Evolutionary conservation across 306 rosid genomes (phyloP).

Genomic region (Echinosophora koreensis): DNA sequence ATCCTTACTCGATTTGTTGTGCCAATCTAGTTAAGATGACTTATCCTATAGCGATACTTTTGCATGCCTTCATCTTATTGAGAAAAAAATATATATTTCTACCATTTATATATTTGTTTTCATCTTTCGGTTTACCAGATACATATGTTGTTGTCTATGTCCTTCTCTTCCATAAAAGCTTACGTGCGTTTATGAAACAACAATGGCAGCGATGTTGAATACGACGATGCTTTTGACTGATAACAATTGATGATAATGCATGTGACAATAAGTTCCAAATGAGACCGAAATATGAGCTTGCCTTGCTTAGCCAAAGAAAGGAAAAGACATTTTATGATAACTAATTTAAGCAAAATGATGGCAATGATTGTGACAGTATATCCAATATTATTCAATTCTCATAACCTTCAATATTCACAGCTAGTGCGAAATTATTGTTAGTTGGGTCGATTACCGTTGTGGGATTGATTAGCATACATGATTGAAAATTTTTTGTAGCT

Average conservation of each 20-base stretch:
- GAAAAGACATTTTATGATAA: constrained; percentile 19
- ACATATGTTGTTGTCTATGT: not conserved
- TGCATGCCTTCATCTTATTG: too few relatives aligned
- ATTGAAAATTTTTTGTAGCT: not conserved
- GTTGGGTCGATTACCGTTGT: not conserved
- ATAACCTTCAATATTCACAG: not conserved
- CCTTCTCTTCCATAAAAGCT: not conserved
- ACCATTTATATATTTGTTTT: not conserved
- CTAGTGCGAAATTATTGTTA: not conserved
- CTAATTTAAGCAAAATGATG: constrained; percentile 20
- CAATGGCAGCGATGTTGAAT: constrained; percentile 21
- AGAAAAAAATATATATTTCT: too few relatives aligned
- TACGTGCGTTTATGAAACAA: not conserved
- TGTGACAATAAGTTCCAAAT: constrained; percentile 3
- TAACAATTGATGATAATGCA: not conserved
- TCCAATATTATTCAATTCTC: not conserved
- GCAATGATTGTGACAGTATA: constrained; percentile 27
- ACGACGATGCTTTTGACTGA: not conserved
- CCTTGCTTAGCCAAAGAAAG: constrained; percentile 8
- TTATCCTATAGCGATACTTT: too few relatives aligned
- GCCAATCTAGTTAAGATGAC: too few relatives aligned
- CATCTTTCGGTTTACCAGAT: not conserved
- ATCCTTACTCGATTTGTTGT: too few relatives aligned
- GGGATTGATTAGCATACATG: not conserved
- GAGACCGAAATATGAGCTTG: constrained; percentile 1